These are phyloP conservation scores for Umbelopsis isabellina DNA, from an alignment of 192 early-diverging fungal genomes.

Conservation along the genomic window DNA sequence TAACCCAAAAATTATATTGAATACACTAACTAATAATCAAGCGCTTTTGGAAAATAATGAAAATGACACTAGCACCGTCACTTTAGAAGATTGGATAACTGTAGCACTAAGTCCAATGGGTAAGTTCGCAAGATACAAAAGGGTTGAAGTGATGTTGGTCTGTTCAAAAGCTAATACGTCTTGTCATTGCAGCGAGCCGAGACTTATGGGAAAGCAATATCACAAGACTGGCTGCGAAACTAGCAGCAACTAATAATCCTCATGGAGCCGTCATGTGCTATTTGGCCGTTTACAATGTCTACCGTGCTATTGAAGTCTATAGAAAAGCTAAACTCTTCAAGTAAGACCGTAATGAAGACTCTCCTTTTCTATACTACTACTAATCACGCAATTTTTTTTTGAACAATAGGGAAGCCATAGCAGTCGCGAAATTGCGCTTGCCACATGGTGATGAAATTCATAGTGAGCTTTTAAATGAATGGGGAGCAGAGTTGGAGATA, in stretches of 20 bases:
- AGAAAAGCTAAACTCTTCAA: slow-evolving; percentile 39
- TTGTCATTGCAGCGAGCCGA: slow-evolving; percentile 28
- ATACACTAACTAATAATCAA: neutral
- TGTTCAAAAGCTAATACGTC: neutral
- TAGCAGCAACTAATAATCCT: slow-evolving; percentile 32
- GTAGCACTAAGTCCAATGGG: slow-evolving; percentile 50
- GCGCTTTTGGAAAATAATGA: neutral
- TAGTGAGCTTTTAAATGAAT: slow-evolving; percentile 30
- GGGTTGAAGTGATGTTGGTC: neutral
- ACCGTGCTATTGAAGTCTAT: slow-evolving; percentile 48
- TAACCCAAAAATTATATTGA: neutral
- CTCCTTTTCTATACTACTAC: neutral
- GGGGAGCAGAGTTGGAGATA: slow-evolving; percentile 8
- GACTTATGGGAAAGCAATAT: slow-evolving; percentile 47
- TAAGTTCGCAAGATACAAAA: slow-evolving; percentile 3
- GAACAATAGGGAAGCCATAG: slow-evolving; percentile 33
- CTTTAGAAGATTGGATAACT: slow-evolving; percentile 49
- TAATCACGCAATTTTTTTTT: neutral
- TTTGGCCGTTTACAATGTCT: slow-evolving; percentile 39
- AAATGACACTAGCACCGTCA: neutral
- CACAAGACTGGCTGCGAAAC: slow-evolving; percentile 38
- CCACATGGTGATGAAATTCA: slow-evolving; percentile 20
- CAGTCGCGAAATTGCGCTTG: slow-evolving; percentile 32
- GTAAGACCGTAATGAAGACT: slow-evolving; percentile 16
- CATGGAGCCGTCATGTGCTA: slow-evolving; percentile 48